Percentiles rank a stretch among this genome's conserved stretches.
These are phyloP conservation scores for Boletellus ananas DNA, from an alignment of 768 basidiomycete species.

Conservation along the genomic window DNA sequence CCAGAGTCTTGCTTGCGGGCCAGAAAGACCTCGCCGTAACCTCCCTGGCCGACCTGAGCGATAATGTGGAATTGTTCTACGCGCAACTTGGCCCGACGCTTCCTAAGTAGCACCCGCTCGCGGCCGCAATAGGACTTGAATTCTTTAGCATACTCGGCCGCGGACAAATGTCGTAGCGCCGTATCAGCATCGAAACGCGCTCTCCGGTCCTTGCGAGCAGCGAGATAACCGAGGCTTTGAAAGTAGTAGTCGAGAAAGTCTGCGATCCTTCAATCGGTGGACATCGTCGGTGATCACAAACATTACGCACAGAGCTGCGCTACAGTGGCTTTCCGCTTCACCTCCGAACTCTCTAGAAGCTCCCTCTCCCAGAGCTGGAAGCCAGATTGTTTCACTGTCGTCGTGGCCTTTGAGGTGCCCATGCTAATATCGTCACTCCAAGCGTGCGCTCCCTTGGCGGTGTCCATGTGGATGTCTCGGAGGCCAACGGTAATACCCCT, in stretches of 20 bases:
- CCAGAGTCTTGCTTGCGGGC: slow-evolving; percentile 94
- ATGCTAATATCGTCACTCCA: slow-evolving; percentile 58
- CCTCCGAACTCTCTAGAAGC: slow-evolving; percentile 78
- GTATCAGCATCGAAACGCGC: slow-evolving; percentile 83
- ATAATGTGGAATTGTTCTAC: slow-evolving; percentile 98
- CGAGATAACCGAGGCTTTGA: slow-evolving; percentile 86
- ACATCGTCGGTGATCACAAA: slow-evolving; percentile 7
- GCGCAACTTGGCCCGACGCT: slow-evolving; percentile 86
- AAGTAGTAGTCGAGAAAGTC: slow-evolving; percentile 99
- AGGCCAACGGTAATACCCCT: slow-evolving; percentile 50
- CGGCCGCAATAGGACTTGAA: slow-evolving; percentile 91
- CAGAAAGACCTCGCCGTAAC: slow-evolving; percentile 96
- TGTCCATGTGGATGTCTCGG: slow-evolving; percentile 59
- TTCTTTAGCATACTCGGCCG: slow-evolving; percentile 64
- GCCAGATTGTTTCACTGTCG: slow-evolving; percentile 50
- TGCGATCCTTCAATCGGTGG: slow-evolving; percentile 29
- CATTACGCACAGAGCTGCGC: slow-evolving; percentile 83
- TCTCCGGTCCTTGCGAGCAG: slow-evolving; percentile 80
- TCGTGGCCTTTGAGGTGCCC: slow-evolving; percentile 41
- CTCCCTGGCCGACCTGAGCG: slow-evolving; percentile 97
- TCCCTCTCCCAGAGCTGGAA: slow-evolving; percentile 82
- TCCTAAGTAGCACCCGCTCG: slow-evolving; percentile 89
- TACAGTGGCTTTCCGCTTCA: slow-evolving; percentile 93
- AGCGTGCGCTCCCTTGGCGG: slow-evolving; percentile 49
- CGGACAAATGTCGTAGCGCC: slow-evolving; percentile 52